Conservation (phyloP, 495 filamentous ascomycete species). For the Podospora conica region DNA sequence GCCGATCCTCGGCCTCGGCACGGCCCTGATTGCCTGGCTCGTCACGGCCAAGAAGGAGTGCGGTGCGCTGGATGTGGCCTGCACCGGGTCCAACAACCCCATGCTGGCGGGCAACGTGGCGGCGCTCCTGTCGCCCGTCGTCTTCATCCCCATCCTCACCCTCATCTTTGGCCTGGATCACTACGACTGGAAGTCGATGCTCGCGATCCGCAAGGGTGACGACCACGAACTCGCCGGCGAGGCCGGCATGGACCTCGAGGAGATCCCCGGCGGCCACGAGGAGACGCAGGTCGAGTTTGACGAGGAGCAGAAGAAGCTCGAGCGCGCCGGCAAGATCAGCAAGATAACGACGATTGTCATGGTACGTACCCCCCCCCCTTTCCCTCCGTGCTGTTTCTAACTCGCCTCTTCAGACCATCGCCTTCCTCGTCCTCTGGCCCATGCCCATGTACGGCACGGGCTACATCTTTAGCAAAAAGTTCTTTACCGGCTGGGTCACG, state of each 20-base stretch:
- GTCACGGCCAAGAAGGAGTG: constrained; percentile 78
- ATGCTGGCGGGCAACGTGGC: constrained; percentile 81
- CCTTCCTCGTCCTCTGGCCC: constrained; percentile 82
- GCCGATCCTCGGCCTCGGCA: constrained; percentile 69
- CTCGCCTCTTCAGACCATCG: constrained; percentile 45
- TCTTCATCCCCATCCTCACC: constrained; percentile 77
- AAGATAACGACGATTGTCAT: constrained; percentile 68
- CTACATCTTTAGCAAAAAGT: constrained; percentile 84
- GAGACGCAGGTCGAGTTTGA: constrained; percentile 34
- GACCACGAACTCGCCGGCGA: constrained; percentile 68
- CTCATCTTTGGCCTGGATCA: constrained; percentile 66
- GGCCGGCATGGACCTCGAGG: constrained; percentile 66
- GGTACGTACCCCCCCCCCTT: constrained; percentile 12
- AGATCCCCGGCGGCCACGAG: constrained; percentile 51
- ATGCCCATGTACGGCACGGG: constrained; percentile 86
- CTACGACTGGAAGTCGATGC: constrained; percentile 90
- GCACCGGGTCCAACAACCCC: constrained; percentile 76
- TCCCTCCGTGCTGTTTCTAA: background rate
- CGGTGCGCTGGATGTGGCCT: constrained; percentile 64
- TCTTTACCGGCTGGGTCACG: constrained; percentile 88
- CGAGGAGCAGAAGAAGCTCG: constrained; percentile 63
- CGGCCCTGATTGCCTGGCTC: constrained; percentile 80
- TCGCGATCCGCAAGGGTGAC: constrained; percentile 73
- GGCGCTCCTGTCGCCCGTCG: constrained; percentile 69
- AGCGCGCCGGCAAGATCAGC: constrained; percentile 70